Evolutionary conservation across 768 basidiomycete species (phyloP), one percentile per base, ranked within the genome.

Genomic region (Chiua virens): DNA sequence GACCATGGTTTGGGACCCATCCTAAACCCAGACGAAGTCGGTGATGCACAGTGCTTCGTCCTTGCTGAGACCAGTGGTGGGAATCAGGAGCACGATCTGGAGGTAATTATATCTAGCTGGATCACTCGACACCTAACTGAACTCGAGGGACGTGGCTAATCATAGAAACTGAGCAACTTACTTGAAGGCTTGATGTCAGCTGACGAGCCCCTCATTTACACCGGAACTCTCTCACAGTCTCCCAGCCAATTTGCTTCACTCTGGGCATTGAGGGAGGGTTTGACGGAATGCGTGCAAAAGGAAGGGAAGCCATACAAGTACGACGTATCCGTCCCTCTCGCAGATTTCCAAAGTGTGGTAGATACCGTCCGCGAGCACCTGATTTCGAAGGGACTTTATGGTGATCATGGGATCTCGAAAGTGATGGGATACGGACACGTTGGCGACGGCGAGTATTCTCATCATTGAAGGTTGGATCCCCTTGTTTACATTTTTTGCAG

Each of bases 221-320:
- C 92, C 7, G 97, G 97, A 21, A 92, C 92, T 3, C 78, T 98
- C 27, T 89, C 97, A 1, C 94, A 98, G 62, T 89, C 87, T 25
- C 87, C 92, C 20, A 81, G 87, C 1, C 96, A 99, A 66, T 92
- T 95, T 62, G 80, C 86, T 1, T 86, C 89, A 0, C 71, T 99
- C 2, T 98, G 97, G 97, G 83, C 85, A 1, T 75, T 98, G 18
- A 87, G 96, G 23, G 97, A 99, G 72, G 86, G 89, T 15, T 79
- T 98, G 22, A 83, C 97, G 2, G 97, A 99, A 68, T 90, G 93
- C 5, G 81, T 89, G 5, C 89, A 89, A 35, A 98, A 98, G 66
- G 86, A 92, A 66, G 97, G 97, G 38, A 93, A 92, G 59, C 85
- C 87, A 7, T 98, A 98, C 76, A 99, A 99, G 73, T 99, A 98